A percentile compares a stretch with the other conserved stretches of the same genome.
These are phyloP conservation scores for Phytophthora niederhauseri DNA, from an alignment of 352 stramenopile species.

Conservation along the genomic window DNA sequence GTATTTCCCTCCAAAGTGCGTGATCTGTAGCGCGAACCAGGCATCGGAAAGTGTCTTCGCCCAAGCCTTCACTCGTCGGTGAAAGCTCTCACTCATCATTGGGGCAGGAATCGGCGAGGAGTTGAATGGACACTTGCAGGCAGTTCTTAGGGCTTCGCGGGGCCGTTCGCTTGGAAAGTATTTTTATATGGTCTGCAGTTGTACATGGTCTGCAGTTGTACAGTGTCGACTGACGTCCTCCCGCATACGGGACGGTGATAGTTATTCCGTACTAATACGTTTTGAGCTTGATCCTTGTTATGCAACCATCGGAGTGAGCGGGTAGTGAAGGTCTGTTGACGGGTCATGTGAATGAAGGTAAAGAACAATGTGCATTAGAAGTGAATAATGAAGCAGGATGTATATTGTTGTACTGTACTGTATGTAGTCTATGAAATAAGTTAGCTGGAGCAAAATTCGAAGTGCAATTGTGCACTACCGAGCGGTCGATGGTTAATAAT, in stretches of 20 bases:
- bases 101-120: too few species aligned
- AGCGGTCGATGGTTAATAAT: conserved; percentile 21
- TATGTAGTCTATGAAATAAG: conserved; percentile 16
- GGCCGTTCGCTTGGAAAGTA: too few species aligned
- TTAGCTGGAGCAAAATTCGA: conserved; percentile 26
- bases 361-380: background rate
- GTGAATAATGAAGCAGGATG: background rate
- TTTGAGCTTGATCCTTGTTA: background rate
- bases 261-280: background rate
- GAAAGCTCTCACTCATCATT: background rate
- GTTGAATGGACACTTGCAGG: too few species aligned
- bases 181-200: too few species aligned
- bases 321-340: conserved; percentile 25
- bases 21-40: conserved; percentile 12
- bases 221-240: too few species aligned
- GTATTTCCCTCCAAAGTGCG: conserved; percentile 15
- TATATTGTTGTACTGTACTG: conserved; percentile 16
- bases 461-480: conserved; percentile 6
- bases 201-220: too few species aligned
- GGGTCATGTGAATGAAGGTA: conserved; percentile 21
- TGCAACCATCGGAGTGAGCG: background rate
- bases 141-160: too few species aligned
- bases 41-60: background rate
- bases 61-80: background rate
- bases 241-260: too few species aligned